These are phyloP conservation scores for Alternaria incomplexa DNA, from an alignment of 2,329 filamentous ascomycete species.

Conservation along the genomic window DNA sequence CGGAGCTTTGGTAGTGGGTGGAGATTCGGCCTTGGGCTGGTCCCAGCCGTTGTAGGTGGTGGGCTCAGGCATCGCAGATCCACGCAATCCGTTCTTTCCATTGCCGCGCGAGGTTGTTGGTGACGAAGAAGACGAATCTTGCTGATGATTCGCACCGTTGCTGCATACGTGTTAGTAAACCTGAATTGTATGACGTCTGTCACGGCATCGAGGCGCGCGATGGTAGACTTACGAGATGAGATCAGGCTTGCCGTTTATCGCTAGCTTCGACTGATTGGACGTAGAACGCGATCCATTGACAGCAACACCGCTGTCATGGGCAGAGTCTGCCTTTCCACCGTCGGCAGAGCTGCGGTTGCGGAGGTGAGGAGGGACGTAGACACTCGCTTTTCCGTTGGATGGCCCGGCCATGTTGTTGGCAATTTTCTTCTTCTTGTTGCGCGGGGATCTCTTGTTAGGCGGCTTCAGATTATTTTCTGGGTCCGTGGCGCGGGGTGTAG, in stretches of 20 bases:
- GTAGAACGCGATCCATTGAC: constrained; percentile 1
- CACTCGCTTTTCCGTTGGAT: constrained; percentile 5
- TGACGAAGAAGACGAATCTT: not conserved
- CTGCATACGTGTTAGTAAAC: constrained; percentile 2
- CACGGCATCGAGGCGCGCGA: not conserved
- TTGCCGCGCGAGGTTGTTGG: constrained; percentile 2
- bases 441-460: not conserved
- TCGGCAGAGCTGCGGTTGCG: constrained; percentile 18
- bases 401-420: constrained; percentile 8
- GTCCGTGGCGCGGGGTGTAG: not conserved
- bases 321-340: constrained; percentile 5
- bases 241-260: not conserved
- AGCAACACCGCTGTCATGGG: not conserved
- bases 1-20: not conserved
- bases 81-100: not conserved
- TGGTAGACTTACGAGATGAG: constrained; percentile 16
- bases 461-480: not conserved
- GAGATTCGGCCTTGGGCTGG: not conserved
- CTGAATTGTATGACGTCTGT: not conserved
- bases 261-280: constrained; percentile 14
- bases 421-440: constrained; percentile 1
- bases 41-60: constrained; percentile 14
- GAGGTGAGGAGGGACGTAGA: constrained; percentile 34
- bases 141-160: not conserved
- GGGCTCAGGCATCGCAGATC: constrained; percentile 26